Conservation (phyloP, 2,329 filamentous ascomycete species). For the Talaromyces rugulosus region DNA sequence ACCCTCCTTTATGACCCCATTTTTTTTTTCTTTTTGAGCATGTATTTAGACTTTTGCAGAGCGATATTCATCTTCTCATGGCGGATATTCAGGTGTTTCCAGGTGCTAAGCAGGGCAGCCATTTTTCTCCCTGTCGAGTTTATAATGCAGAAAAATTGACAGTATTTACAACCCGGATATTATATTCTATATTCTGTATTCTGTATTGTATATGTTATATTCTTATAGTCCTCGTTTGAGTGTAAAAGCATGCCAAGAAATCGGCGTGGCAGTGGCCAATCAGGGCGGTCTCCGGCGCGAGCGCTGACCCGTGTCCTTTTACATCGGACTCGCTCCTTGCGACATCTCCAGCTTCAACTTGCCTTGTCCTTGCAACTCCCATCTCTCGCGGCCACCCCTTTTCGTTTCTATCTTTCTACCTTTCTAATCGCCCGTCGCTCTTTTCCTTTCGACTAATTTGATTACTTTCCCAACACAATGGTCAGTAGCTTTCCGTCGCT, state of each 20-base stretch:
- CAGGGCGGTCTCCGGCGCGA: background rate
- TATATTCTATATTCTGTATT: background rate
- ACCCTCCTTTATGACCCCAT: conserved; percentile 10
- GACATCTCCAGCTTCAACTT: background rate
- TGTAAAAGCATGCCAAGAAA: background rate
- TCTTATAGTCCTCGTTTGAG: too few species aligned
- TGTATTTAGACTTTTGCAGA: background rate
- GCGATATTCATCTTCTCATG: background rate
- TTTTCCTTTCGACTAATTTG: background rate
- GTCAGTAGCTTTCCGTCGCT: background rate
- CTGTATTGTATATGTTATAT: background rate
- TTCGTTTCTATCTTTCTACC: background rate
- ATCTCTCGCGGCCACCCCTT: background rate
- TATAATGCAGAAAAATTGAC: background rate
- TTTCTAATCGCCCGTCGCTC: conserved; percentile 1
- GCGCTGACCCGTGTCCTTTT: conserved; percentile 1
- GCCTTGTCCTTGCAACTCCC: background rate
- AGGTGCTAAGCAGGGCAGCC: background rate
- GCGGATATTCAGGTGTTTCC: background rate
- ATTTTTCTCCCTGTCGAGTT: background rate
- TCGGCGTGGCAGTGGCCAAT: background rate
- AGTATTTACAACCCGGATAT: background rate
- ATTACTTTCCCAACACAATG: conserved; percentile 4
- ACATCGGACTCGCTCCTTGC: background rate
- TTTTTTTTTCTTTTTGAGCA: background rate